Conservation (phyloP, 2,329 filamentous ascomycete genomes). For the Penicillium sp. region DNA sequence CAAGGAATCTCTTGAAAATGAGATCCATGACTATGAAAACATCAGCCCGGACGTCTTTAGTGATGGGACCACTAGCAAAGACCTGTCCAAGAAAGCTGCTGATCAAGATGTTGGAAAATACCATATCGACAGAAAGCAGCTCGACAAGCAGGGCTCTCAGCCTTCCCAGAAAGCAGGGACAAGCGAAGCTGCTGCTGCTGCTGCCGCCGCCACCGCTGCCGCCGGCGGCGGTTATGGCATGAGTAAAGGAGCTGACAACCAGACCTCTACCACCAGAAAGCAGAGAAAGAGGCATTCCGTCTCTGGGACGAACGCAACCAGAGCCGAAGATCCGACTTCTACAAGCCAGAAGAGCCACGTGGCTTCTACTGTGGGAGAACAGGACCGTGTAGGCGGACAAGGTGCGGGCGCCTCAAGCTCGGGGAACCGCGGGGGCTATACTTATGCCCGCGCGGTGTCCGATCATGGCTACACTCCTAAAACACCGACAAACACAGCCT, state of each 20-base stretch:
- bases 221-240: slow-evolving; percentile 2
- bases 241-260: background rate
- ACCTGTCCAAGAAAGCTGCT: background rate
- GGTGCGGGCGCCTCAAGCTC: background rate
- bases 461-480: background rate
- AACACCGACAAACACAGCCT: background rate
- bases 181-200: background rate
- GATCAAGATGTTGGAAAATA: background rate
- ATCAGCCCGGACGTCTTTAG: slow-evolving; percentile 12
- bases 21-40: slow-evolving; percentile 10
- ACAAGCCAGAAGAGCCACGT: background rate
- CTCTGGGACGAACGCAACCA: background rate
- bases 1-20: slow-evolving; percentile 5
- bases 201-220: background rate
- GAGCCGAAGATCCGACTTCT: background rate
- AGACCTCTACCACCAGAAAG: background rate
- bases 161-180: slow-evolving; percentile 2
- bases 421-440: background rate
- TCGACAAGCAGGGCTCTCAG: background rate
- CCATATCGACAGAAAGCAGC: background rate
- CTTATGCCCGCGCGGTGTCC: background rate
- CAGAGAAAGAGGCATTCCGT: background rate
- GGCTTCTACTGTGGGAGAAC: background rate
- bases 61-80: background rate
- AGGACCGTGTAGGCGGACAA: background rate